Base-by-base conservation (phyloP, 2,329 filamentous ascomycete genomes). In the Cladosporium sp. region DNA sequence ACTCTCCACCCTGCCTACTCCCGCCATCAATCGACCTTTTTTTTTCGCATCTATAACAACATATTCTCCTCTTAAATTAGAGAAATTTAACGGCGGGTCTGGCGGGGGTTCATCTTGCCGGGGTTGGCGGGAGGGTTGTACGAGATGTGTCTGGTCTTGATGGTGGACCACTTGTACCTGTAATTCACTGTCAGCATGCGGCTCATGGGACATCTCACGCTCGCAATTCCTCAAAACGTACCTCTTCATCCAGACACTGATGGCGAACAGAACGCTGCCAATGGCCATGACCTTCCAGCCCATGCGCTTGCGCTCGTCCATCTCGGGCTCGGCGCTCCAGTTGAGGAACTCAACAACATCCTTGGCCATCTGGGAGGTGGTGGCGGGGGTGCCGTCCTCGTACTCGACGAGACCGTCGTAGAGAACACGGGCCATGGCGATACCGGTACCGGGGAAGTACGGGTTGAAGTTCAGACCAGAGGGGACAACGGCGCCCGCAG, bases 281-380 rank as follows among this genome's bases (percentile, higher is more conserved):
- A 96, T 82, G 60, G 87, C 84, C 63, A 99, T 73, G 49, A 95
- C 88, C 85, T 99, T 97, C 82, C 95, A 84, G 66, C 93, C 93
- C 93, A 97, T 99, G 80, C 90, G 93, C 88, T 99, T 99, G 70
- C 93, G 88, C 70, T 96, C 86, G 69, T 99, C 93, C 90, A 96
- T 96, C 80, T 99, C 93, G 43, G 93, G 93, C 79, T 99, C 93
- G 52, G 93, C 91, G 49, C 93, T 82, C 93, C 93, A 99, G 85
- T 99, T 97, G 69, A 99, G 82, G 80, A 99, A 99, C 77, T 99
- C 93, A 54, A 88, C 85, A 54, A 99, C 93, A 65, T 99, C 93
- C 85, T 99, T 99, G 73, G 93, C 93, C 93, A 99, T 99, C 78
- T 99, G 93, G 57, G 92, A 96, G 60, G 90, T 90, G 56, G 92